These are phyloP conservation scores for Zymoseptoria tritici DNA, from an alignment of 2,329 filamentous ascomycete species.

Conservation along the genomic window DNA sequence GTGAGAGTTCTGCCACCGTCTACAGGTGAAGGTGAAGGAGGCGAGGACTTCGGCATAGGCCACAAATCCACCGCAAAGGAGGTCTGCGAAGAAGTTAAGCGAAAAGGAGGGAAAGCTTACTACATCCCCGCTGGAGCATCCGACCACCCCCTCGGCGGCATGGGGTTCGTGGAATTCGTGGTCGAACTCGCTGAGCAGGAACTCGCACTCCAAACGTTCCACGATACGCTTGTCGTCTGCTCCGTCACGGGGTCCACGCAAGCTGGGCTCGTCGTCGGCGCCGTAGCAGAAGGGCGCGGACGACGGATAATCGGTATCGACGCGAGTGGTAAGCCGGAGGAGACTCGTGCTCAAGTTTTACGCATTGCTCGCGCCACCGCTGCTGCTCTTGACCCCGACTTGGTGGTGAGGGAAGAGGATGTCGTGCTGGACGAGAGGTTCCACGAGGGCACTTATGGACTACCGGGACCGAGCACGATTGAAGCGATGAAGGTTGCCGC, in stretches of 20 bases:
- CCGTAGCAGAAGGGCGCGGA: constrained; percentile 46
- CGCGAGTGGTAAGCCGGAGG: constrained; percentile 51
- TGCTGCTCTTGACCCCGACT: constrained; percentile 53
- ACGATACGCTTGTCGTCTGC: constrained; percentile 57
- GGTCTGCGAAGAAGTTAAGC: constrained; percentile 48
- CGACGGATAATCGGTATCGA: constrained; percentile 61
- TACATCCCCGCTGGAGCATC: constrained; percentile 66
- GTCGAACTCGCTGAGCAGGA: constrained; percentile 62
- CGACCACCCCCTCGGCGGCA: constrained; percentile 61
- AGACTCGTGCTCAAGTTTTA: constrained; percentile 59
- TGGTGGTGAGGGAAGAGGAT: constrained; percentile 56
- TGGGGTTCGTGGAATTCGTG: constrained; percentile 65
- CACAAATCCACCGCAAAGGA: constrained; percentile 50
- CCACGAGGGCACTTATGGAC: constrained; percentile 60
- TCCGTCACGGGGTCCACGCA: constrained; percentile 65
- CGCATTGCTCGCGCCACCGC: constrained; percentile 59
- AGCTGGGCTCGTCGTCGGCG: constrained; percentile 65
- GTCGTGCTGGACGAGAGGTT: constrained; percentile 58
- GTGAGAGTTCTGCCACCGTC: constrained; percentile 39
- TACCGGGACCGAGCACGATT: constrained; percentile 58
- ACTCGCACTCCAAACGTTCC: constrained; percentile 53
- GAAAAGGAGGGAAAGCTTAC: constrained; percentile 54
- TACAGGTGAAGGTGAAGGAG: constrained; percentile 31
- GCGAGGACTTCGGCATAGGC: constrained; percentile 58
- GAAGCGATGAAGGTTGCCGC: constrained; percentile 64